Conservation (phyloP, 805 yeast genomes). For the Sungouiella blattae region DNA sequence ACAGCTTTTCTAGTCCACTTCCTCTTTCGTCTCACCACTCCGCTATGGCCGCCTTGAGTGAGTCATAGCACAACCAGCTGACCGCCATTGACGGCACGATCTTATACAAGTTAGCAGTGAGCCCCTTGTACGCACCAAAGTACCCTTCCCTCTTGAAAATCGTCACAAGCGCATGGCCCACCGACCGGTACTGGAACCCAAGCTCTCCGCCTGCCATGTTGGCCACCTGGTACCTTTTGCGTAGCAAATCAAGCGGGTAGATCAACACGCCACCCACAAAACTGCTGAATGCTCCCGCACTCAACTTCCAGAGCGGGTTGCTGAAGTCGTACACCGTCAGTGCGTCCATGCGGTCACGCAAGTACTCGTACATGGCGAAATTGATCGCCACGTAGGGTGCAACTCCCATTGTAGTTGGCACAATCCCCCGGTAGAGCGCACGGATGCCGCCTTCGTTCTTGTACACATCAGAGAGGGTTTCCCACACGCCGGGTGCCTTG, state of each 20-base stretch:
- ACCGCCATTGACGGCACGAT: conserved; percentile 96
- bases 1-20: not conserved
- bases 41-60: conserved; percentile 47
- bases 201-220: conserved; percentile 73
- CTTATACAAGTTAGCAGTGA: conserved; percentile 78
- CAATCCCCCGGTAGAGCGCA: conserved; percentile 79
- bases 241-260: conserved; percentile 84
- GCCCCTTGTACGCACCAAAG: conserved; percentile 67
- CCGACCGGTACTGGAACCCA: conserved; percentile 80
- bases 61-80: conserved; percentile 84
- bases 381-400: conserved; percentile 95
- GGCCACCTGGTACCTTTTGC: conserved; percentile 89
- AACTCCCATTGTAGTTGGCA: conserved; percentile 91
- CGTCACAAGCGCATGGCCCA: conserved; percentile 65
- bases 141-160: conserved; percentile 74
- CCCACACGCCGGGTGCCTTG: conserved; percentile 70
- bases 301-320: conserved; percentile 53
- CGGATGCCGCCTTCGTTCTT: conserved; percentile 73
- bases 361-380: conserved; percentile 82
- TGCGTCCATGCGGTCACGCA: conserved; percentile 54
- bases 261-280: conserved; percentile 87
- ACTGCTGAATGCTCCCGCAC: conserved; percentile 83
- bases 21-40: conserved; percentile 21
- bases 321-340: conserved; percentile 32
- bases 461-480: conserved; percentile 57